Conservation (phyloP, 2,329 filamentous ascomycete species). For the Aspergillus ustus region DNA sequence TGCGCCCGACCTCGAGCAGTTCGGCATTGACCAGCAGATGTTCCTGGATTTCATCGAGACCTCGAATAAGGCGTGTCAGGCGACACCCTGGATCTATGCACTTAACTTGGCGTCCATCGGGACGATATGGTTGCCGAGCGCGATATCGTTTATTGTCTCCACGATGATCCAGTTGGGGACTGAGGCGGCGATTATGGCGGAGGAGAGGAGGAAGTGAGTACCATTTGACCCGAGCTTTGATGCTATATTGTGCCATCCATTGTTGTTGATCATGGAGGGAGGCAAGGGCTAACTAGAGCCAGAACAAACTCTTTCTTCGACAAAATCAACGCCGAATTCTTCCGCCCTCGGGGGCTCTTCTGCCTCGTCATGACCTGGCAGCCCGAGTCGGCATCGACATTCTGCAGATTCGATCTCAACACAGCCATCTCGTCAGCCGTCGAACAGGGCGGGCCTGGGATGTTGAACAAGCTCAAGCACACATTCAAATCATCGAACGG, state of each 20-base stretch:
- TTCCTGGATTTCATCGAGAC: conserved; percentile 45
- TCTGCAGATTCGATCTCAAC: conserved; percentile 41
- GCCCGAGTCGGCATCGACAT: conserved; percentile 40
- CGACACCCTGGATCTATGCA: conserved; percentile 43
- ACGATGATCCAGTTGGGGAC: conserved; percentile 51
- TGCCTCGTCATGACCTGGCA: conserved; percentile 61
- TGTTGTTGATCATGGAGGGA: too few species aligned
- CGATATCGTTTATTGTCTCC: conserved; percentile 49
- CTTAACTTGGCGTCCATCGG: conserved; percentile 49
- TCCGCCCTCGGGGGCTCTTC: conserved; percentile 61
- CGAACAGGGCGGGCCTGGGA: conserved; percentile 17
- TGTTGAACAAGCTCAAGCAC: conserved; percentile 34
- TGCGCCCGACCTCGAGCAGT: conserved; percentile 39
- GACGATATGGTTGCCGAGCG: conserved; percentile 44
- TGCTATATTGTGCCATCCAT: too few species aligned
- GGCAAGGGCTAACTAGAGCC: neutral
- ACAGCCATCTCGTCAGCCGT: conserved; percentile 41
- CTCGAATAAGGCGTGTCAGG: conserved; percentile 45
- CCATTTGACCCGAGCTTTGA: neutral
- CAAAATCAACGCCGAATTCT: conserved; percentile 60
- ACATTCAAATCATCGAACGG: conserved; percentile 45
- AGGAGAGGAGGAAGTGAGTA: neutral
- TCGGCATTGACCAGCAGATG: conserved; percentile 41
- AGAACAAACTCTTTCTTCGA: conserved; percentile 61
- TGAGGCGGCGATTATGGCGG: conserved; percentile 46